These are phyloP conservation scores for Xylariaceae sp. DNA, from an alignment of 2,329 filamentous ascomycete genomes.

Conservation along the genomic window DNA sequence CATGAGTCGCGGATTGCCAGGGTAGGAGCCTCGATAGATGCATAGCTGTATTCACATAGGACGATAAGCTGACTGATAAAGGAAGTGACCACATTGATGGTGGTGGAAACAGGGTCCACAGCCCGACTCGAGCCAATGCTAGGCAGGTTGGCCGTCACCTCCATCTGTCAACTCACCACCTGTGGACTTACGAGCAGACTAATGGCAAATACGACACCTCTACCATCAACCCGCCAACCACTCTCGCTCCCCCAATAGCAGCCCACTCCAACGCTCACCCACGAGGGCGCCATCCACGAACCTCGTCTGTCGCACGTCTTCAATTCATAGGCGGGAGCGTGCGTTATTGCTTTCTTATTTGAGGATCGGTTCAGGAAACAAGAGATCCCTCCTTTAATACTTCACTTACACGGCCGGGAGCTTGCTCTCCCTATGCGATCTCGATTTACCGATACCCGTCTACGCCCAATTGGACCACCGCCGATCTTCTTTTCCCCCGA, in stretches of 20 bases:
- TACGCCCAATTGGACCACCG: conserved; percentile 11
- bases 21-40: background rate
- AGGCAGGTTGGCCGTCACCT: conserved; percentile 5
- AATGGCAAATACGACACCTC: conserved; percentile 5
- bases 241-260: background rate
- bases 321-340: background rate
- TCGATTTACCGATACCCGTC: conserved; percentile 2
- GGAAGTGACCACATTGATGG: conserved; percentile 16
- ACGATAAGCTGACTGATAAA: conserved; percentile 11
- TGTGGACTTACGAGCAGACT: background rate
- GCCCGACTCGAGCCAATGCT: conserved; percentile 8
- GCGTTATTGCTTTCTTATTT: background rate
- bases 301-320: background rate
- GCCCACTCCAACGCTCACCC: background rate
- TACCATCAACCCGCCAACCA: conserved; percentile 1
- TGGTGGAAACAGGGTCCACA: conserved; percentile 4
- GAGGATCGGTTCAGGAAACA: background rate
- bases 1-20: background rate
- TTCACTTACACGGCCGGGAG: conserved; percentile 4
- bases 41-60: background rate
- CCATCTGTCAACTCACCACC: conserved; percentile 16
- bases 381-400: background rate
- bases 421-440: conserved; percentile 12
- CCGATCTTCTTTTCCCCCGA: background rate
- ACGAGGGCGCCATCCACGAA: conserved; percentile 1